Evolutionary conservation across 139 green algal genomes (phyloP).

Genomic region (Ettlia oleoabundans): DNA sequence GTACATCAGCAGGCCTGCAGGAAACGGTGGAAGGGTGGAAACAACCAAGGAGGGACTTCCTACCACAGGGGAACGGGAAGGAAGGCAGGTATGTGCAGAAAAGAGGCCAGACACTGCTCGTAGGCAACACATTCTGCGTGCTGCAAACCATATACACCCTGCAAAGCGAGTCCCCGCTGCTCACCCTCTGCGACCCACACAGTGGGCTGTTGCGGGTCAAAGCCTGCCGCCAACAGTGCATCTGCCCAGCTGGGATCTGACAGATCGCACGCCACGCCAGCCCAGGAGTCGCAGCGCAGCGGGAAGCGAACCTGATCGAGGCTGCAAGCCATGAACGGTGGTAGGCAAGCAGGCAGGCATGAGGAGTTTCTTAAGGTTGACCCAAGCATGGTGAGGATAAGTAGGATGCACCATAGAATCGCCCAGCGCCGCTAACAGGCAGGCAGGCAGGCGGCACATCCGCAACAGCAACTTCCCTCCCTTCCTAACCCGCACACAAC

Average conservation of each 20-base stretch:
- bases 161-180: neutral
- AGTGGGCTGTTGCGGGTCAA: slow-evolving; percentile 27
- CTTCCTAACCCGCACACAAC: no score
- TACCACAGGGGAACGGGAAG: neutral
- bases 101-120: neutral
- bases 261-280: slow-evolving; percentile 19
- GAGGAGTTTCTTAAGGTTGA: no score
- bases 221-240: slow-evolving; percentile 23
- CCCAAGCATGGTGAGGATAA: no score
- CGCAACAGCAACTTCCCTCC: no score
- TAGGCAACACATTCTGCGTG: neutral
- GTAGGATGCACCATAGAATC: no score
- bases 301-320: neutral
- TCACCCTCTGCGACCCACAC: slow-evolving; percentile 44
- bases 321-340: neutral
- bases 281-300: neutral
- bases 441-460: no score
- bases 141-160: neutral
- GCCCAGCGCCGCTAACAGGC: no score
- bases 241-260: neutral
- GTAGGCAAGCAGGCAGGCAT: neutral
- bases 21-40: no score
- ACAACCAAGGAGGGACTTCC: neutral
- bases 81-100: neutral
- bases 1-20: slow-evolving; percentile 40